Evolutionary conservation across 331 rosid genomes (phyloP), one percentile per base, ranked within the genome.

Genomic region (Pyracantha coccinea): DNA sequence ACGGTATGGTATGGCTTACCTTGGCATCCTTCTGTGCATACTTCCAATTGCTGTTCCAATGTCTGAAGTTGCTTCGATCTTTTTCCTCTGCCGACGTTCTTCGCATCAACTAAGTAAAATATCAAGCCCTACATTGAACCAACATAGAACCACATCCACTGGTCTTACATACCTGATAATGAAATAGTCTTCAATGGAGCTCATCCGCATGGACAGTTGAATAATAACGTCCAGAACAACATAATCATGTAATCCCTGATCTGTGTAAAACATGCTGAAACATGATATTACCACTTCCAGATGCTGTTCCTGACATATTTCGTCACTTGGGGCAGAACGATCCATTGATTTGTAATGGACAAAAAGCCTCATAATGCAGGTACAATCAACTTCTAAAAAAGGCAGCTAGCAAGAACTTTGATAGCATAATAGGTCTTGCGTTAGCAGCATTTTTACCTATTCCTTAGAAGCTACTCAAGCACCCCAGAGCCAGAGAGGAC

Each of bases 391-490:
- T 11, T 33, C 7, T 25, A 38, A 41, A 75, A 41, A 5, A 35
- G 78, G 82, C 54, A 69, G 78, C 80, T 75, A 20, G 31, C 10
- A 73, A 32, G 41, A 69, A 35, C 66, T 75, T 41, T 27, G 62
- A 72, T 38, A 20, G 68, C 10, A 54, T 57, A 54, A 44, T 67
- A 69, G 52, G 75, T 47, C 38, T 63, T 60, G 31, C 4, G 10
- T n/a, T 33, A 38, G 62, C 16, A 25, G 57, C 31, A 59, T 47
- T 79, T 41, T 69, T 53, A 80, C 52, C 68, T 35, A 20, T 64
- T 79, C 79, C 38, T 67, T 21, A 73, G 79, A 74, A 28, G 64
- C 61, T 75, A 41, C 57, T 78, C 33, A 64, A 68, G 25, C 63
- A 75, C 61, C 71, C 71, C 73, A 23, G 45, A 38, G 45, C 13